Evolutionary conservation across 2,329 filamentous ascomycete species (phyloP).

Genomic region (Colletotrichum caudatum): DNA sequence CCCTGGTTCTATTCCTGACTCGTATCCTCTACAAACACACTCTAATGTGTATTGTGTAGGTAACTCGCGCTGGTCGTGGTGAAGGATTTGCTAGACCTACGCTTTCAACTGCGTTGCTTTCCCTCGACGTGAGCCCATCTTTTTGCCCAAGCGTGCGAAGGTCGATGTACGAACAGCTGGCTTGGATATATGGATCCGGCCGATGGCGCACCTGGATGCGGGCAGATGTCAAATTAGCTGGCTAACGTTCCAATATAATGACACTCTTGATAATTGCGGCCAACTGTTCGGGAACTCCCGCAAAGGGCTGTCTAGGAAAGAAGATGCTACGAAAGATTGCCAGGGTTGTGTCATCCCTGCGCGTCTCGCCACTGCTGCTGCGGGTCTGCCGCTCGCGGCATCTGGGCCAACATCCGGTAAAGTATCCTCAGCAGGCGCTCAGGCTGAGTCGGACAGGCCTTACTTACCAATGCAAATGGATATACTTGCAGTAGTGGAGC

Average conservation of each 20-base stretch:
- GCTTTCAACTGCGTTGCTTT: conserved; percentile 46
- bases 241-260: conserved; percentile 50
- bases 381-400: conserved; percentile 24
- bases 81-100: conserved; percentile 48
- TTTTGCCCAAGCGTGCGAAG: background rate
- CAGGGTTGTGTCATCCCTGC: conserved; percentile 48
- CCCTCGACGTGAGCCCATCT: conserved; percentile 47
- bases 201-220: conserved; percentile 50
- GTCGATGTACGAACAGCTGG: conserved; percentile 9
- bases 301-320: conserved; percentile 48
- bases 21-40: no score
- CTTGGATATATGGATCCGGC: conserved; percentile 41
- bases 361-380: conserved; percentile 37
- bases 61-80: background rate
- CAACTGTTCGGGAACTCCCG: conserved; percentile 47
- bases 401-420: conserved; percentile 41
- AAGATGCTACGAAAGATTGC: conserved; percentile 47
- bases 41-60: no score
- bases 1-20: no score
- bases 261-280: conserved; percentile 51
- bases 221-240: conserved; percentile 47
- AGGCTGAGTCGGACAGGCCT: background rate
- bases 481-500: no score
- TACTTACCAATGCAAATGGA: no score
- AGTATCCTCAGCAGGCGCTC: conserved; percentile 35